These are phyloP conservation scores for Euphrasia arctica DNA, from an alignment of 305 asterid genomes.

Conservation along the genomic window DNA sequence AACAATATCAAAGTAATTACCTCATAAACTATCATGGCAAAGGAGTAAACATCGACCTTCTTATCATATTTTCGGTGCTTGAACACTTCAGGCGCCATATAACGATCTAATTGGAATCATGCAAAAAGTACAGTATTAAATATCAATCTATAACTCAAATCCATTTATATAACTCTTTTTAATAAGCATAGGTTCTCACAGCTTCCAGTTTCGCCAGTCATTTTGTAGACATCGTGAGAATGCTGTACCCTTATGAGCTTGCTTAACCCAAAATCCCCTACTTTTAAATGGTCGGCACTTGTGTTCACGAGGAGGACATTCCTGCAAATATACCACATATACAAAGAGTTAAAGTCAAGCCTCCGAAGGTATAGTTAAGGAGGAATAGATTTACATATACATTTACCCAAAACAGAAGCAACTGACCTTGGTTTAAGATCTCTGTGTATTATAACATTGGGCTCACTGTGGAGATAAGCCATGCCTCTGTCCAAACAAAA, in stretches of 20 bases:
- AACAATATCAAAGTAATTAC: constrained; percentile 35
- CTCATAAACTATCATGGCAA: constrained; percentile 95
- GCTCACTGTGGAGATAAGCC: constrained; percentile 98
- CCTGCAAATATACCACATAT: constrained; percentile 44
- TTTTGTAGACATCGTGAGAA: constrained; percentile 94
- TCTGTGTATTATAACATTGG: constrained; percentile 91
- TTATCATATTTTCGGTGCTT: constrained; percentile 93
- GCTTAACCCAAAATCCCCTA: constrained; percentile 97
- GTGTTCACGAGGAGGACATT: constrained; percentile 92
- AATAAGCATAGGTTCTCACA: constrained; percentile 50
- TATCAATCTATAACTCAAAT: constrained; percentile 1
- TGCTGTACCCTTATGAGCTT: constrained; percentile 86
- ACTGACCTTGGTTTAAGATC: constrained; percentile 94
- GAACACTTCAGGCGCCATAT: constrained; percentile 99
- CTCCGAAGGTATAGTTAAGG: too few species aligned
- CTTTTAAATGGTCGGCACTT: constrained; percentile 94
- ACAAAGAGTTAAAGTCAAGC: not conserved
- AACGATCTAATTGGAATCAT: constrained; percentile 58
- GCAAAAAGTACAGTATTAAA: constrained; percentile 15
- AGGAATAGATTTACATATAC: too few species aligned
- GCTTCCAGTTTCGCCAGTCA: constrained; percentile 99
- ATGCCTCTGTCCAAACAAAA: constrained; percentile 69
- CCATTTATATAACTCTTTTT: not conserved
- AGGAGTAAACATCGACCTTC: constrained; percentile 95
- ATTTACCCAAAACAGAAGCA: constrained; percentile 1